A percentile compares a stretch with the other conserved stretches of the same genome.
phyloP scores from a whole-genome alignment of 106 monocot species.

The Dendrobium nobile region DNA sequence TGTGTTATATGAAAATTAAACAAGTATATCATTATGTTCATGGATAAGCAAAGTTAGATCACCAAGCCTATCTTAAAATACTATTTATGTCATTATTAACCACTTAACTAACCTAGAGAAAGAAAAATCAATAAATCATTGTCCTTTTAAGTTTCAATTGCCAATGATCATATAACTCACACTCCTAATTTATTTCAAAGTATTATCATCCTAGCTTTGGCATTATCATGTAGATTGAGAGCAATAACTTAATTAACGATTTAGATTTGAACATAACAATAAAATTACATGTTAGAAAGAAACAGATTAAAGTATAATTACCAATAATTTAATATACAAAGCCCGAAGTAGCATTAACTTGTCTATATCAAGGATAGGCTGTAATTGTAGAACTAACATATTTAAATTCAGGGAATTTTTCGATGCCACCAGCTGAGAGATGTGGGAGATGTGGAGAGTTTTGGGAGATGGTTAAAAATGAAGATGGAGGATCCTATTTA shows the following conservation, averaged over 20 bases:
- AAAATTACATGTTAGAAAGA: neutral
- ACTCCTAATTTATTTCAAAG: neutral
- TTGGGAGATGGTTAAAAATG: too few relatives aligned
- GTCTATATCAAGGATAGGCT: slow-evolving; percentile 69
- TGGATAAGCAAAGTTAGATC: neutral
- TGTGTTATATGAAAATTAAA: neutral
- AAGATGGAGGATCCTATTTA: too few relatives aligned
- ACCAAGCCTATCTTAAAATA: neutral
- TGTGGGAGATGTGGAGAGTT: too few relatives aligned
- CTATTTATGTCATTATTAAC: neutral
- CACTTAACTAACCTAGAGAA: too few relatives aligned
- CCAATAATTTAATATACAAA: slow-evolving; percentile 53
- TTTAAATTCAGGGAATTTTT: slow-evolving; percentile 33
- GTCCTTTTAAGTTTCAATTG: too few relatives aligned
- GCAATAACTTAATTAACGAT: neutral
- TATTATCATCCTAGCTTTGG: neutral
- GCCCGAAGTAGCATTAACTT: slow-evolving; percentile 63
- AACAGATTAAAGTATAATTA: slow-evolving; percentile 2
- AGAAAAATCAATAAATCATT: too few relatives aligned
- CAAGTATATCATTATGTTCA: too few relatives aligned
- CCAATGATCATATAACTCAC: too few relatives aligned
- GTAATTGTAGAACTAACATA: slow-evolving; percentile 49
- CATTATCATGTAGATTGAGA: neutral
- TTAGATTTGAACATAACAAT: neutral
- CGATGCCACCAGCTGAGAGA: too few relatives aligned